These are phyloP conservation scores for Xylaria arbuscula DNA, from an alignment of 2,329 filamentous ascomycete species.

Conservation along the genomic window DNA sequence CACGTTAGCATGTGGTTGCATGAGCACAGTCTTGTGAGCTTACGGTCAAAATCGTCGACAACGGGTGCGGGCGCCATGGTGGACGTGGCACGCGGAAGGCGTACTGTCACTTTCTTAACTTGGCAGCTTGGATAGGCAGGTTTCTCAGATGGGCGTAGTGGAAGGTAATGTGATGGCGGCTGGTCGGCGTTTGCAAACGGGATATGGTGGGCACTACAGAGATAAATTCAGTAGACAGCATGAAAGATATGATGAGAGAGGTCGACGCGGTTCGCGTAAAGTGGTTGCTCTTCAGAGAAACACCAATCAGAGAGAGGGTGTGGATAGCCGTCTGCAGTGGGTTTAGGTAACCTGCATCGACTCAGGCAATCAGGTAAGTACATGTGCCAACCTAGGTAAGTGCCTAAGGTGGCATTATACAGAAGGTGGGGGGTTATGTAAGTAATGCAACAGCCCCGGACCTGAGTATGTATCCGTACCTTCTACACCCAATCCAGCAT, in stretches of 20 bases:
- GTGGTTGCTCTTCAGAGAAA: conserved; percentile 24
- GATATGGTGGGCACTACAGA: neutral
- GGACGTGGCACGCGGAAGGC: conserved; percentile 13
- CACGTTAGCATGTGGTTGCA: conserved; percentile 35
- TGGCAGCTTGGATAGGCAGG: neutral
- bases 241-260: neutral
- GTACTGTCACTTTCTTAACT: neutral
- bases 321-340: too few species aligned
- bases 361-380: too few species aligned
- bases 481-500: too few species aligned
- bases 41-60: conserved; percentile 63
- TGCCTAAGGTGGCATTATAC: conserved; percentile 1
- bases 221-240: too few species aligned
- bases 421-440: neutral
- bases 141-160: neutral
- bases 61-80: conserved; percentile 62
- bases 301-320: neutral
- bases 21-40: conserved; percentile 38
- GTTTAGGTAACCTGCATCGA: neutral
- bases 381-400: too few species aligned
- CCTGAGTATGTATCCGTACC: too few species aligned
- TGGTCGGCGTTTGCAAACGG: conserved; percentile 12
- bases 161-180: neutral
- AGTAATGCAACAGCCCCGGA: too few species aligned
- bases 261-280: conserved; percentile 49